A percentile compares a stretch with the other conserved stretches of the same genome.
These are phyloP conservation scores for Proliferodiscus dingleyae DNA, from an alignment of 2,329 filamentous ascomycete genomes.

Conservation along the genomic window DNA sequence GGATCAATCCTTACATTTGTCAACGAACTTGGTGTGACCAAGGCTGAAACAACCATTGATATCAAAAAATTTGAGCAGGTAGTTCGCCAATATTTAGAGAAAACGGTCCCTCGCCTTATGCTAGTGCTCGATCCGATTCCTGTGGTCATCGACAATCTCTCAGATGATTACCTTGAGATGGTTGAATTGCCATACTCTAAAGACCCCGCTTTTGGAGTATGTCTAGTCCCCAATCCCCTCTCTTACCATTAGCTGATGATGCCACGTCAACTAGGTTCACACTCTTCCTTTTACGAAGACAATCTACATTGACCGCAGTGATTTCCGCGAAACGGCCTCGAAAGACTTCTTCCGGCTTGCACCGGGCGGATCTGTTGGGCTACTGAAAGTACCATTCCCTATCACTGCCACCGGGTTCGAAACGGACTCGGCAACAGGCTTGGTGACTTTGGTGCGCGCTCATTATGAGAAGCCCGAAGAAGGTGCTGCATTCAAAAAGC, in stretches of 20 bases:
- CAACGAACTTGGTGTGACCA: slow-evolving; percentile 87
- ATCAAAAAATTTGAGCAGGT: slow-evolving; percentile 78
- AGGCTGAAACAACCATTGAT: slow-evolving; percentile 72
- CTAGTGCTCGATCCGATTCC: slow-evolving; percentile 81
- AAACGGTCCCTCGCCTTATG: slow-evolving; percentile 83
- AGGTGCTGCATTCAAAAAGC: slow-evolving; percentile 65
- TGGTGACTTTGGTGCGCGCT: slow-evolving; percentile 60
- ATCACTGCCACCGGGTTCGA: slow-evolving; percentile 67
- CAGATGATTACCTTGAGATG: slow-evolving; percentile 64
- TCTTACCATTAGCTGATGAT: no score
- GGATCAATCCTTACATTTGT: slow-evolving; percentile 86
- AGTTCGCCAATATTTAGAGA: slow-evolving; percentile 81
- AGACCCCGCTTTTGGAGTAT: slow-evolving; percentile 63
- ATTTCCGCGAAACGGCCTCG: slow-evolving; percentile 70
- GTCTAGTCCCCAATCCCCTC: no score
- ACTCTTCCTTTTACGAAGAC: slow-evolving; percentile 64
- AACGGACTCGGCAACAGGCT: slow-evolving; percentile 57
- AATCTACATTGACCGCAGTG: slow-evolving; percentile 78
- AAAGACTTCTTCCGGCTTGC: slow-evolving; percentile 75
- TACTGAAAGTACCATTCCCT: slow-evolving; percentile 66
- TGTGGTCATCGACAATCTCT: slow-evolving; percentile 77
- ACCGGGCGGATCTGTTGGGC: slow-evolving; percentile 67
- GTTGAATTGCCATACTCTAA: slow-evolving; percentile 78
- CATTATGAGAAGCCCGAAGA: slow-evolving; percentile 65
- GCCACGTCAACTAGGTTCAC: no score